Base-by-base conservation (phyloP, 768 basidiomycete species). In the Lactarius sp. region DNA sequence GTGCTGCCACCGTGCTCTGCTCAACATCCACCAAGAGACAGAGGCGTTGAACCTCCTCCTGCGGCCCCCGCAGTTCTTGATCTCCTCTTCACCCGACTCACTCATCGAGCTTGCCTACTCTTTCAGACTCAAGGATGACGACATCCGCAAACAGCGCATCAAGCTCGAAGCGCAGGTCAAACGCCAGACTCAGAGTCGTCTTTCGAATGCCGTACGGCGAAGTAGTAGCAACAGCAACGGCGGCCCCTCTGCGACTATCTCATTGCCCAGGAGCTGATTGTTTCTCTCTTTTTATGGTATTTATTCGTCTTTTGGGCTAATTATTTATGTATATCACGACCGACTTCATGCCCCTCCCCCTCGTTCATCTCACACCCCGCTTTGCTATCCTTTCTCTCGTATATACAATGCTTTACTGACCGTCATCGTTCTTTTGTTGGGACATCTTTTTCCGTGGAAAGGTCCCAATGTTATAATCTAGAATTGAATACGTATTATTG, bases 141-240 rank as follows among this genome's bases (percentile, higher is more conserved):
- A 92, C 62, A 66, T 92, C 16, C 81, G 84, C 33, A 92, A 90
- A 70, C 87, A 87, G 68, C 83, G 90, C 3, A 70, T 80, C 37
- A 91, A 91, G 71, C 83, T 91, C 77, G 86, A 88, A 68, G 83
- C 83, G n/a, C 85, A 86, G 64, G 78, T 85, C 37, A 89, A 87
- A 69, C 78, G 83, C 46, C 85, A 86, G 62, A 76, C 77, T 18
- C 80, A 78, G 47, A 70, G 70, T 3, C 77, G 79, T 20, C 54
- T 68, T 4, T 54, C 62, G 6, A 50, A 49, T 9, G 52, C 66
- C 4, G 22, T 46, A 10, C 41, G 61, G 47, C n/a, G 34, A 54
- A 47, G 49, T 33, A 61, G 59, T 20, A 58, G 39, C 20, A 59
- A 49, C 2, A 7, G 16, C 37, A 57, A 39, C 4, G 9, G 34